Conservation (phyloP, 2,329 filamentous ascomycete genomes). For the Fusarium citri region DNA sequence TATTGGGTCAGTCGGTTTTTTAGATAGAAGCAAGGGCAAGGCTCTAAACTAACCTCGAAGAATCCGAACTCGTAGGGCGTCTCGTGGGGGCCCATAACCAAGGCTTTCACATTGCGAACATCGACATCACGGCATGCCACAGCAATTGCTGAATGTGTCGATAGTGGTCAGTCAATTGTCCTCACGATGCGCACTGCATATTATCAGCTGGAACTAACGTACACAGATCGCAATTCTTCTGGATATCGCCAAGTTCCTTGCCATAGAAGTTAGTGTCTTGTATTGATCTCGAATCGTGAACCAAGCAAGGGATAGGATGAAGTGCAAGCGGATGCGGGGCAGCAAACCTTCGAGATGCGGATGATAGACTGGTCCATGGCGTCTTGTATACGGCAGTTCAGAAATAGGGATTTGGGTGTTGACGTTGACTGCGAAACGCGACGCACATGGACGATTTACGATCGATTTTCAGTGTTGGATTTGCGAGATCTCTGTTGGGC, state of each 20-base stretch:
- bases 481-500: neutral
- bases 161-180: conserved; percentile 12
- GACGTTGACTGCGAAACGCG: conserved; percentile 12
- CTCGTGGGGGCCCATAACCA: conserved; percentile 93
- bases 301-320: conserved; percentile 25
- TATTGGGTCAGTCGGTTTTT: conserved; percentile 3
- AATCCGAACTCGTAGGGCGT: conserved; percentile 98
- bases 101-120: conserved; percentile 85
- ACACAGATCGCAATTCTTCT: conserved; percentile 87
- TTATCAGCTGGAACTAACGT: conserved; percentile 51
- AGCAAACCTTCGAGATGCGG: conserved; percentile 80
- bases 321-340: conserved; percentile 40
- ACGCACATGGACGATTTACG: conserved; percentile 31
- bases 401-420: neutral
- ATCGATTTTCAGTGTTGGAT: conserved; percentile 5
- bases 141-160: conserved; percentile 72
- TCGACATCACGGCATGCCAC: conserved; percentile 90
- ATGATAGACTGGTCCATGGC: conserved; percentile 82
- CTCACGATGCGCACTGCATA: neutral
- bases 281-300: conserved; percentile 27
- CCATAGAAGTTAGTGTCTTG: conserved; percentile 32
- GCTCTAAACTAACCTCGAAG: conserved; percentile 77
- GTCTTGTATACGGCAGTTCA: conserved; percentile 36
- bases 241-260: conserved; percentile 87
- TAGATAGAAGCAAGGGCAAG: neutral